These are phyloP conservation scores for Sutorius australiensis DNA, from an alignment of 768 basidiomycete genomes.

Conservation along the genomic window DNA sequence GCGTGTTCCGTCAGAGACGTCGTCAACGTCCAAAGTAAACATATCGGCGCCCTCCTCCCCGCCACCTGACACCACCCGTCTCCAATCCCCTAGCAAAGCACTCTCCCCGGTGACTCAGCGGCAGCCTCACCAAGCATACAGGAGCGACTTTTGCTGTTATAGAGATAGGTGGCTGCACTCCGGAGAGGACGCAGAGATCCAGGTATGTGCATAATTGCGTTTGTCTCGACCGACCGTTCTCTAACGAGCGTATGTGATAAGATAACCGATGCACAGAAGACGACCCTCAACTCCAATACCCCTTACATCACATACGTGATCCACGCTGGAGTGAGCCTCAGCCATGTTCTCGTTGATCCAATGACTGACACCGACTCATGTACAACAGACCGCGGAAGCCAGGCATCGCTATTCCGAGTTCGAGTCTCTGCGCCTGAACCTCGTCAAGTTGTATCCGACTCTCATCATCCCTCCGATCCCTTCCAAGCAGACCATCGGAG, in stretches of 20 bases:
- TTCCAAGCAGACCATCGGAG: slow-evolving; percentile 90
- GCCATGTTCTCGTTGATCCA: slow-evolving; percentile 1
- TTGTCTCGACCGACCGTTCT: not conserved
- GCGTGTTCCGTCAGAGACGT: slow-evolving; percentile 34
- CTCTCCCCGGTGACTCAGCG: slow-evolving; percentile 57
- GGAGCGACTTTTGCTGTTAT: slow-evolving; percentile 75
- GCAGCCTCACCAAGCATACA: slow-evolving; percentile 50
- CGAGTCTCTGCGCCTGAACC: slow-evolving; percentile 80
- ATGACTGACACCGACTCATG: slow-evolving; percentile 9
- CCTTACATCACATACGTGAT: slow-evolving; percentile 96
- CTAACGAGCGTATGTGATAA: slow-evolving; percentile 33
- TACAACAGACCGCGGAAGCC: slow-evolving; percentile 67
- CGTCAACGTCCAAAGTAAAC: slow-evolving; percentile 35
- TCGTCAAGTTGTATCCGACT: slow-evolving; percentile 89
- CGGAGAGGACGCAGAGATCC: slow-evolving; percentile 77
- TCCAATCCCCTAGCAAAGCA: slow-evolving; percentile 45
- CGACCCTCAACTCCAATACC: slow-evolving; percentile 78
- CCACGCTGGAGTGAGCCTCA: slow-evolving; percentile 65
- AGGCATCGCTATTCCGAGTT: slow-evolving; percentile 96
- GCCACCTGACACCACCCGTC: slow-evolving; percentile 38
- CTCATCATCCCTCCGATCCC: slow-evolving; percentile 97
- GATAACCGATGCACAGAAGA: slow-evolving; percentile 97
- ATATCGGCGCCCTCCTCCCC: slow-evolving; percentile 57
- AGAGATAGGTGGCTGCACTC: slow-evolving; percentile 77
- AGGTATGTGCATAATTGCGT: slow-evolving; percentile 43